Evolutionary conservation across 2,329 filamentous ascomycete genomes (phyloP).

Genomic region (Botrytis hyacinthi): DNA sequence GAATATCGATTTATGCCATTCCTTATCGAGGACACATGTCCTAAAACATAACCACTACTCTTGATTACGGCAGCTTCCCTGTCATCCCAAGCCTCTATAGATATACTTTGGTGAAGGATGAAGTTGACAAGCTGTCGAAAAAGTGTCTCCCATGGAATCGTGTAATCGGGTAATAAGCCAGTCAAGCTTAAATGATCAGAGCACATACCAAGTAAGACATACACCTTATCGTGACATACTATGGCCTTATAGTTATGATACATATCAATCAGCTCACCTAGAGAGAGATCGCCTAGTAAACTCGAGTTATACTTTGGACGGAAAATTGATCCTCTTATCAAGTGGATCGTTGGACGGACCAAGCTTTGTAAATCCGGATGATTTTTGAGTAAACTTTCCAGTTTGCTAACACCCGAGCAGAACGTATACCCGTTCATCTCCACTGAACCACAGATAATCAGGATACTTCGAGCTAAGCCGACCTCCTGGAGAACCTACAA

Average conservation of each 20-base stretch:
- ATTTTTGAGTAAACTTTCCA: neutral
- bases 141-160: neutral
- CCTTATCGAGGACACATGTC: neutral
- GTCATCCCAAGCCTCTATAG: neutral
- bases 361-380: neutral
- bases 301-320: neutral
- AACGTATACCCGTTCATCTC: neutral
- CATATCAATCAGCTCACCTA: neutral
- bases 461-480: neutral
- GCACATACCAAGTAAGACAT: constrained; percentile 8
- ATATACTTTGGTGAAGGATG: neutral
- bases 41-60: neutral
- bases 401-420: neutral
- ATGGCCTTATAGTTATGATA: neutral
- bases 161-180: neutral
- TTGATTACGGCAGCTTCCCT: neutral
- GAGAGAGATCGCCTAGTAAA: neutral
- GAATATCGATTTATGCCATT: too few relatives aligned
- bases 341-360: neutral
- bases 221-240: neutral
- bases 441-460: neutral
- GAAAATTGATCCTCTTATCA: neutral
- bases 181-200: neutral
- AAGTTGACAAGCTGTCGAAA: neutral
- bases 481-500: constrained; percentile 3